Evolutionary conservation across 768 basidiomycete genomes (phyloP).

Genomic region (Podaxis rugospora): DNA sequence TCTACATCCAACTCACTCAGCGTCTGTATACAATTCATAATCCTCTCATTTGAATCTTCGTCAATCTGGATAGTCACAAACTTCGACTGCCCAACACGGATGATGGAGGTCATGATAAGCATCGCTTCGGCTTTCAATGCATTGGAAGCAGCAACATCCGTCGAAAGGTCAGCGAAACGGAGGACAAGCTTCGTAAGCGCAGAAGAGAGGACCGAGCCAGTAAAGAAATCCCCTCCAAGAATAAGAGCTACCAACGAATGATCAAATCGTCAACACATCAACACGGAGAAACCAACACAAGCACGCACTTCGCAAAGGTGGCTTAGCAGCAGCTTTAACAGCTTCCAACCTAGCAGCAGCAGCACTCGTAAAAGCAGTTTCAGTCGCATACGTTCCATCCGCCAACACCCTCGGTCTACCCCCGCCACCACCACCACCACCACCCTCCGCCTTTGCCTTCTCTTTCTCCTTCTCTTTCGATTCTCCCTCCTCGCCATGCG

Average conservation of each 20-base stretch:
- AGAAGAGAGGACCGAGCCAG: slow-evolving; percentile 84
- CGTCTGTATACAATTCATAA: slow-evolving; percentile 94
- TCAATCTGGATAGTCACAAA: slow-evolving; percentile 94
- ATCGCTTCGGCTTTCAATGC: slow-evolving; percentile 89
- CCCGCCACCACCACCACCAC: slow-evolving; percentile 31
- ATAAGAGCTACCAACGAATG: slow-evolving; percentile 55
- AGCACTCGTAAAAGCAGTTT: slow-evolving; percentile 79
- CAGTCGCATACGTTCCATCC: slow-evolving; percentile 97
- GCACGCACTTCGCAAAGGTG: slow-evolving; percentile 74
- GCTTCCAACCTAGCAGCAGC: slow-evolving; percentile 66
- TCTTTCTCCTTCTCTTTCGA: slow-evolving; percentile 35
- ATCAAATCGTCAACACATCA: neutral
- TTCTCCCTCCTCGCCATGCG: slow-evolving; percentile 39
- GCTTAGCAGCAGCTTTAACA: slow-evolving; percentile 84
- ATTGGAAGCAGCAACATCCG: slow-evolving; percentile 50
- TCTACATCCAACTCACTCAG: slow-evolving; percentile 72
- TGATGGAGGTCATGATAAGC: slow-evolving; percentile 96
- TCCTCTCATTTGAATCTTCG: slow-evolving; percentile 95
- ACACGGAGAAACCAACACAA: neutral
- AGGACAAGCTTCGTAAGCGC: slow-evolving; percentile 90
- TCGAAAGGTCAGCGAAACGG: slow-evolving; percentile 56
- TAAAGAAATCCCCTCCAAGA: slow-evolving; percentile 96
- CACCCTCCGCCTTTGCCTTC: slow-evolving; percentile 25
- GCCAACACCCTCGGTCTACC: slow-evolving; percentile 79
- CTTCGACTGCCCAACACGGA: slow-evolving; percentile 96